Base-by-base conservation (phyloP, 441 rosid genomes). In the Raphanus hybrid region DNA sequence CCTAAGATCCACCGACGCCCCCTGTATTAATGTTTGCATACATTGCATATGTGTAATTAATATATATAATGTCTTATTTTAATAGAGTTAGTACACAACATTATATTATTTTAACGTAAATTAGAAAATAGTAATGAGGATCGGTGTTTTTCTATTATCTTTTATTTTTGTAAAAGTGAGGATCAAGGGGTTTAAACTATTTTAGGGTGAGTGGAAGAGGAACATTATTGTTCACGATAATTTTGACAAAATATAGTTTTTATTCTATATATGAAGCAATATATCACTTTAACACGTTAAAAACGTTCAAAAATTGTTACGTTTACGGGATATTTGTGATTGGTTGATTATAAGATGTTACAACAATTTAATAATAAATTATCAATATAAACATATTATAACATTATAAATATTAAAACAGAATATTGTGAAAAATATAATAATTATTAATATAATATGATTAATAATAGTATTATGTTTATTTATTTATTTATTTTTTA, bases 1-100 rank as follows among this genome's bases (percentile, higher is more conserved):
- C 67, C 35, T 75, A 67, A 67, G 78, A 75, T 75, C 78, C 73
- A 75, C 73, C 78, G 78, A 75, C 78, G 50, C 78, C n/a, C 34
- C 34, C 45, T 58, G 37, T 75, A 75, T 41, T 66, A 39, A 74
- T 74, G 45, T 27, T 66, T 57, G 59, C 14, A 55, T 74, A 66
- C 45, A 57, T 50, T 35, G n/a, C 29, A 6, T 11, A 45, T 23
- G 35, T 45, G 8, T 54, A 11, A 7, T n/a, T 23, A 26, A 12
- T 26, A 26, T 45, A 29, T 29, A 29, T 29, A 29, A 50, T 50
- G 60, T 29, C 16, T 45, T 45, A 16, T 66, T 66, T 43, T 45
- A 45, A 59, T 45, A 26, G 12, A 41, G 58, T 45, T 45, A 3
- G 15, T 20, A 43, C 5, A 7, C 18, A 20, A 66, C 23, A 66